Evolutionary conservation across 805 yeast genomes (phyloP).

Genomic region (Kregervanrija delftensis): DNA sequence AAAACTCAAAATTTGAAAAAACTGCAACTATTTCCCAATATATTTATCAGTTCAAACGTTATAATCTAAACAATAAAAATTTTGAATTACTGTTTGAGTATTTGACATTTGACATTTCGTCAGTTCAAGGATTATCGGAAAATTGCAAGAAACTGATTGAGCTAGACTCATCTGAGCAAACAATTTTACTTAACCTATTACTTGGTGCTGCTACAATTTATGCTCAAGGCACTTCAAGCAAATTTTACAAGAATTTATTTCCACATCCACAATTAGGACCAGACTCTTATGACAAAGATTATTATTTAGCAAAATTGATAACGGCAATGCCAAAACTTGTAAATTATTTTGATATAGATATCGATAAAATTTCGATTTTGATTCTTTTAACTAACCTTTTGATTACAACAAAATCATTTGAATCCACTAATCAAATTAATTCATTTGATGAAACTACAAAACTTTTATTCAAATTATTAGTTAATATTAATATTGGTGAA

Average conservation of each 20-base stretch:
- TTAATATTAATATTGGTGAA: too few species aligned
- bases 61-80: constrained; percentile 20
- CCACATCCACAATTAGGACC: constrained; percentile 11
- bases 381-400: not conserved
- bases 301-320: constrained; percentile 12
- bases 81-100: constrained; percentile 37
- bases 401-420: too few species aligned
- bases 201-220: constrained; percentile 33
- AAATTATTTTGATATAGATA: constrained; percentile 9
- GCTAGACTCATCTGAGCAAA: constrained; percentile 20
- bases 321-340: constrained; percentile 2
- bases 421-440: too few species aligned
- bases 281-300: constrained; percentile 7
- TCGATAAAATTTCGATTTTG: constrained; percentile 8
- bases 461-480: constrained; percentile 13
- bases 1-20: constrained; percentile 13
- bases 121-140: constrained; percentile 24
- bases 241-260: constrained; percentile 14
- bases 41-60: constrained; percentile 29
- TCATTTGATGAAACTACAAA: constrained; percentile 6
- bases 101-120: constrained; percentile 37
- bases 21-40: constrained; percentile 24
- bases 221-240: constrained; percentile 17
- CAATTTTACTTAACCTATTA: constrained; percentile 32
- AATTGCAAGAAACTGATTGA: constrained; percentile 25